These are phyloP conservation scores for Grammothele lineata DNA, from an alignment of 768 basidiomycete species.

Conservation along the genomic window DNA sequence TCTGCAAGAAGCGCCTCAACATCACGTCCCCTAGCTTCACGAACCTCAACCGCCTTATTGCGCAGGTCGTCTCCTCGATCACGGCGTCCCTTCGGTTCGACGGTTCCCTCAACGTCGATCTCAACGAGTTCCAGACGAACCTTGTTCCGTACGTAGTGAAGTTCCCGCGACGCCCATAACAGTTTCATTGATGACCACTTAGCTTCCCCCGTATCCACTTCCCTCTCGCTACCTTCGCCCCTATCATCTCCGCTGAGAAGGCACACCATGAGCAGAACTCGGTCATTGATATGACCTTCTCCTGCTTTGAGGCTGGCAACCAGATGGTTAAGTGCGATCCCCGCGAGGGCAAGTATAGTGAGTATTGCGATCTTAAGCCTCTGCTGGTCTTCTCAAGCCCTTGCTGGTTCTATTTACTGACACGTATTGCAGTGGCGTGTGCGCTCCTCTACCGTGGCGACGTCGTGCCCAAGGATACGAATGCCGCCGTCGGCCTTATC, in stretches of 20 bases:
- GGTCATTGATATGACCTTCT: constrained; percentile 65
- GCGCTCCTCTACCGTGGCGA: constrained; percentile 72
- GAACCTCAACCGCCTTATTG: constrained; percentile 64
- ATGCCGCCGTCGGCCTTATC: constrained; percentile 67
- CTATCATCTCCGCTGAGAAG: constrained; percentile 60
- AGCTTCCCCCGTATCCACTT: constrained; percentile 66
- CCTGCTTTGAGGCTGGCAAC: constrained; percentile 74
- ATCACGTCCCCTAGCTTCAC: constrained; percentile 57
- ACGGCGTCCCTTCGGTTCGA: constrained; percentile 56
- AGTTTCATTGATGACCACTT: neutral
- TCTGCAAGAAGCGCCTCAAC: constrained; percentile 53
- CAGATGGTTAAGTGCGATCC: constrained; percentile 83
- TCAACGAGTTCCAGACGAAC: constrained; percentile 73
- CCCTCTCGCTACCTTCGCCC: constrained; percentile 64
- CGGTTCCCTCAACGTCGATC: constrained; percentile 62
- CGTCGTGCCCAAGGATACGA: constrained; percentile 76
- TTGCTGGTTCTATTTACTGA: no score
- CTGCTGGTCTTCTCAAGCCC: constrained; percentile 4
- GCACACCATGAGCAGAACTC: constrained; percentile 69
- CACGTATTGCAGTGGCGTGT: constrained; percentile 47
- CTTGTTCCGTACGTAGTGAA: constrained; percentile 44
- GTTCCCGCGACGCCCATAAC: neutral
- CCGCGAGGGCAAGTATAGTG: constrained; percentile 74
- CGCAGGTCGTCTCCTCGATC: constrained; percentile 52
- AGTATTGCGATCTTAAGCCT: constrained; percentile 15